Evolutionary conservation across 805 yeast genomes (phyloP).

Genomic region (Myxozyma mucilagina): DNA sequence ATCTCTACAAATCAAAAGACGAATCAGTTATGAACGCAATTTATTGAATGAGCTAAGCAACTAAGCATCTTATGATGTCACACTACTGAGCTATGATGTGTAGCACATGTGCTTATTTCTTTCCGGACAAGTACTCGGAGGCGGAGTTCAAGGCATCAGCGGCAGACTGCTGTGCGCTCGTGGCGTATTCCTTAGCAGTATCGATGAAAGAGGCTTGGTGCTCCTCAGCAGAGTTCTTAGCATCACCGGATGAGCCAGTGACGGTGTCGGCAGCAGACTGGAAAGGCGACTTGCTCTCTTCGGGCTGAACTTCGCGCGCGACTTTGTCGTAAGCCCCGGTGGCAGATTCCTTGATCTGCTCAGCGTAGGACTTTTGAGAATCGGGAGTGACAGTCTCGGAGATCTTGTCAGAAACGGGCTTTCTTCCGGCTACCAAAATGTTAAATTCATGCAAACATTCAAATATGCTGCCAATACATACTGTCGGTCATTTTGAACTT

Average conservation of each 20-base stretch:
- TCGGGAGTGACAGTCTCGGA: slow-evolving; percentile 71
- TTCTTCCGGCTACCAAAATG: slow-evolving; percentile 58
- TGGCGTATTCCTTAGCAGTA: slow-evolving; percentile 36
- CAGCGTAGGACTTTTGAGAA: slow-evolving; percentile 59
- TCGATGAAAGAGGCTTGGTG: slow-evolving; percentile 33
- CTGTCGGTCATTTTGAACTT: slow-evolving; percentile 22
- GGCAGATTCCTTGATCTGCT: slow-evolving; percentile 69
- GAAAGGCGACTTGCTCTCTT: slow-evolving; percentile 62
- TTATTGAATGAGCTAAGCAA: no score
- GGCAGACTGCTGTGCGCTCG: slow-evolving; percentile 34
- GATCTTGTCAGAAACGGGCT: slow-evolving; percentile 67
- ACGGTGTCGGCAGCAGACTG: slow-evolving; percentile 70
- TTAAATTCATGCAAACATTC: not conserved
- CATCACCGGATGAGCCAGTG: slow-evolving; percentile 51
- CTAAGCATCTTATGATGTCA: not conserved
- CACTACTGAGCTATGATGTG: not conserved
- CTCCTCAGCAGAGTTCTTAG: slow-evolving; percentile 57
- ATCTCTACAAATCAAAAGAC: no score
- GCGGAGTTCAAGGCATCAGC: slow-evolving; percentile 39
- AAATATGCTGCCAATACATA: not conserved
- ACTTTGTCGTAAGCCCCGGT: slow-evolving; percentile 67
- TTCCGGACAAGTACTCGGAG: slow-evolving; percentile 39
- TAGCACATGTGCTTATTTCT: slow-evolving; percentile 13
- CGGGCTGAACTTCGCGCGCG: slow-evolving; percentile 62
- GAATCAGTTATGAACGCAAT: no score